Base-by-base conservation (phyloP, 192 early-diverging fungal genomes). In the Rhizophagus clarus region DNA sequence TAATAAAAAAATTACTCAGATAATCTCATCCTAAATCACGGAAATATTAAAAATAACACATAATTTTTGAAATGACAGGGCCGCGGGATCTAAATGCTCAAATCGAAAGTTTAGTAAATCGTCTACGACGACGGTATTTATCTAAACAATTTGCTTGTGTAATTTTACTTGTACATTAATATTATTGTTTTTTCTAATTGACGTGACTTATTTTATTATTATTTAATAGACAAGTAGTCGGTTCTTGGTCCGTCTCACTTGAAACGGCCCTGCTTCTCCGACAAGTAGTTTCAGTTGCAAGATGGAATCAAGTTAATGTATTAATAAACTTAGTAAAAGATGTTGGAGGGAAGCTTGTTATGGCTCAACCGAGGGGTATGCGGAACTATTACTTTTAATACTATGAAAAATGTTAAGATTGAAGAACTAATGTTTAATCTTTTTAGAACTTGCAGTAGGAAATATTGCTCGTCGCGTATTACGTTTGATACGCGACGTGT, bases 381-480 rank as follows among this genome's bases (percentile, higher is more conserved):
- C 40, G 5, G 10, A 42, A 77, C 2, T n/a, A 6, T 20, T 34
- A 17, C 7, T 32, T 40, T n/a, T 66, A 17, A 2, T 22, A 22
- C 24, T 63, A 34, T 9, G 9, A 22, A 20, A 56, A 51, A 60
- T 17, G 47, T n/a, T n/a, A 28, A 17, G 34, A 20, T 70, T 24
- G 29, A 24, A n/a, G 32, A 22, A 26, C 56, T 61, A 61, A 49
- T 61, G 8, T 9, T 7, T 51, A 51, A 24, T 28, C 10, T 7
- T 32, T 76, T 81, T 85, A 84, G 97, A 98, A 82, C 88, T 96
- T 45, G 91, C 95, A 4, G 92, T 96, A 0, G 92, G 91, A 20
- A 97, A 96, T 85, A 96, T 96, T 45, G 90, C 94, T 61, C 91
- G 94, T 76, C 89, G 96, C 49, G 91, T 97, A 8, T 81, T 97